Evolutionary conservation across 805 yeast genomes (phyloP), one percentile per base, ranked within the genome.

Genomic region (Yarrowia divulgata): DNA sequence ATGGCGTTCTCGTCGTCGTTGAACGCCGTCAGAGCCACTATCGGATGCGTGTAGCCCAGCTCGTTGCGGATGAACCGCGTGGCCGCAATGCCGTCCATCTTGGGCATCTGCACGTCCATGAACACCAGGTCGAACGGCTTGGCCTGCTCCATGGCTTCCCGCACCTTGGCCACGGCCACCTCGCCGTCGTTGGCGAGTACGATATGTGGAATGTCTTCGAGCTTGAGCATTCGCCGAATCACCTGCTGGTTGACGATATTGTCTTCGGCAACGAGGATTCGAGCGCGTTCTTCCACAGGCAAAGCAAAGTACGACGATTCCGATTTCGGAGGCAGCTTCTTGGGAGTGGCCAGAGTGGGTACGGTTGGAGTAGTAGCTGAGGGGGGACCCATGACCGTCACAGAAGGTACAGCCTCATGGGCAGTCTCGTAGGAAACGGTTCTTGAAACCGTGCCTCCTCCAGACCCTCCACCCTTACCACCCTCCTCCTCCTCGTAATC

Each of bases 171-270:
- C 52, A 93, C 87, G 0, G 97, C 97, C 71, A 91, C 95, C 37
- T 86, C 87, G 18, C 98, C 98, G 78, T 94, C 96, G 71, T 89
- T 85, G 0, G 97, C 97, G 76, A 92, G 79, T 2, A 88, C 88
- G 43, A 95, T 82, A 71, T 88, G 84, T 1, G 78, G 79, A 70
- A 90, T 84, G 0, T 97, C 97, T 78, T 93, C 97, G 19, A 91
- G 80, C 63, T 83, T 84, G 70, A 94, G 81, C 97, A 94, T 91
- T 69, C 97, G 80, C 72, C 84, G 86, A 73, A 93, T 89, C 32
- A 94, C 97, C 78, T 91, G 95, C 77, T 93, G 97, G 76, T 94
- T 93, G n/a, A 94, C 97, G 72, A 84, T 81, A 74, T 94, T 94
- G 75, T 93, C 98, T 75, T 94, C 99, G 0, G 97, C 98, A 16